Percentiles rank a stretch among this genome's conserved stretches.
Evolutionary conservation across 2,329 filamentous ascomycete genomes (phyloP).

Genomic region (Fusarium brachygibbosum): DNA sequence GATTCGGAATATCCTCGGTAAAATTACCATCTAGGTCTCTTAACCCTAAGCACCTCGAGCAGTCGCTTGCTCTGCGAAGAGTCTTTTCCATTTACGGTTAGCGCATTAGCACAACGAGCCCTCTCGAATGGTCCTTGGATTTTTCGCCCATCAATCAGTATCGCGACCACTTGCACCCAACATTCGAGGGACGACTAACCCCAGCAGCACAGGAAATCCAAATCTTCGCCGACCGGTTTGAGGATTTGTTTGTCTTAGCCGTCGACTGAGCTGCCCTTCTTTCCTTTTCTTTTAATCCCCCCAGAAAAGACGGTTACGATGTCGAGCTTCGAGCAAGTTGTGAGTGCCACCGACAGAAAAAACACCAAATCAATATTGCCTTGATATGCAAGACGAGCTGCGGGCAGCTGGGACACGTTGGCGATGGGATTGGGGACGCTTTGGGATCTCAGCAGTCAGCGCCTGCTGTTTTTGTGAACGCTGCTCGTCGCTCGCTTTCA

Average conservation of each 20-base stretch:
- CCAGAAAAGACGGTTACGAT: slow-evolving; percentile 63
- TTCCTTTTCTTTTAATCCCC: slow-evolving; percentile 49
- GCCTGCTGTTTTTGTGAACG: slow-evolving; percentile 15
- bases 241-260: slow-evolving; percentile 55
- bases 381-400: slow-evolving; percentile 41
- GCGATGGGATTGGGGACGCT: slow-evolving; percentile 36
- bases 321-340: slow-evolving; percentile 79
- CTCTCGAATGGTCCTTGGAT: slow-evolving; percentile 57
- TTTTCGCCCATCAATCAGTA: slow-evolving; percentile 57
- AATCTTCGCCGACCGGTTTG: slow-evolving; percentile 57
- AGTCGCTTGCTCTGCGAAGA: slow-evolving; percentile 53
- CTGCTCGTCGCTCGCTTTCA: slow-evolving; percentile 33
- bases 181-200: slow-evolving; percentile 59
- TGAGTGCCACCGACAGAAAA: slow-evolving; percentile 63
- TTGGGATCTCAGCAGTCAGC: slow-evolving; percentile 26
- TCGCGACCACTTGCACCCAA: slow-evolving; percentile 58
- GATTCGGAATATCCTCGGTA: slow-evolving; percentile 52
- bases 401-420: slow-evolving; percentile 30
- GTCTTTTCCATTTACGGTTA: slow-evolving; percentile 53
- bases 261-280: slow-evolving; percentile 54
- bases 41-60: slow-evolving; percentile 58
- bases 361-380: slow-evolving; percentile 31
- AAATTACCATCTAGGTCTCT: slow-evolving; percentile 53
- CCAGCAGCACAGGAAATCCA: slow-evolving; percentile 57
- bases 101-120: slow-evolving; percentile 58